These are phyloP conservation scores for Lineolata rhizophorae DNA, from an alignment of 495 filamentous ascomycete species.

Conservation along the genomic window DNA sequence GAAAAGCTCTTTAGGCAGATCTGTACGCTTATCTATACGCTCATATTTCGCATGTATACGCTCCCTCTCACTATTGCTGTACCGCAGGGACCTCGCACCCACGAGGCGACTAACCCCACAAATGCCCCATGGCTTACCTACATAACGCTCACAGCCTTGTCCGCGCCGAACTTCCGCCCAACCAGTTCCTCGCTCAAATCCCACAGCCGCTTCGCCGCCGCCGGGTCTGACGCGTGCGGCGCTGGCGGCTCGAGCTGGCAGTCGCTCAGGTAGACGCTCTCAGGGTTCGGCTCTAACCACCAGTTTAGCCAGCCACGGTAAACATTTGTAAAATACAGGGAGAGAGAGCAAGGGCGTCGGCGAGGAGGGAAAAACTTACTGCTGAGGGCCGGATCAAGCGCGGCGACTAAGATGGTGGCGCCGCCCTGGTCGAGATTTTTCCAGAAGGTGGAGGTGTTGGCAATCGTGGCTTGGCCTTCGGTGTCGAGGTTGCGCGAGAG, in stretches of 20 bases:
- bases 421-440: constrained; percentile 10
- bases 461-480: constrained; percentile 7
- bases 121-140: too few relatives aligned
- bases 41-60: too few relatives aligned
- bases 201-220: constrained; percentile 7
- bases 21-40: too few relatives aligned
- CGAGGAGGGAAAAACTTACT: constrained; percentile 1
- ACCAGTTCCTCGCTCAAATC: constrained; percentile 8
- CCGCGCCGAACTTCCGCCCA: background rate
- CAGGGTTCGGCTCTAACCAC: constrained; percentile 4
- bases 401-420: constrained; percentile 9
- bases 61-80: too few relatives aligned
- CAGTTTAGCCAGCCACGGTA: background rate
- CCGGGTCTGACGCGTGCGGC: constrained; percentile 7
- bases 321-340: background rate
- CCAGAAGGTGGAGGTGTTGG: constrained; percentile 7
- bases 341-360: background rate
- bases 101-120: too few relatives aligned
- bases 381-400: constrained; percentile 9
- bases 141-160: too few relatives aligned
- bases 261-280: constrained; percentile 6
- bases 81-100: too few relatives aligned
- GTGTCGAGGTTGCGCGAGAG: constrained; percentile 7
- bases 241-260: constrained; percentile 8
- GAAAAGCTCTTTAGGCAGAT: too few relatives aligned